These are phyloP conservation scores for Malassezia japonica DNA, from an alignment of 1,284 basidiomycete genomes.

Conservation along the genomic window DNA sequence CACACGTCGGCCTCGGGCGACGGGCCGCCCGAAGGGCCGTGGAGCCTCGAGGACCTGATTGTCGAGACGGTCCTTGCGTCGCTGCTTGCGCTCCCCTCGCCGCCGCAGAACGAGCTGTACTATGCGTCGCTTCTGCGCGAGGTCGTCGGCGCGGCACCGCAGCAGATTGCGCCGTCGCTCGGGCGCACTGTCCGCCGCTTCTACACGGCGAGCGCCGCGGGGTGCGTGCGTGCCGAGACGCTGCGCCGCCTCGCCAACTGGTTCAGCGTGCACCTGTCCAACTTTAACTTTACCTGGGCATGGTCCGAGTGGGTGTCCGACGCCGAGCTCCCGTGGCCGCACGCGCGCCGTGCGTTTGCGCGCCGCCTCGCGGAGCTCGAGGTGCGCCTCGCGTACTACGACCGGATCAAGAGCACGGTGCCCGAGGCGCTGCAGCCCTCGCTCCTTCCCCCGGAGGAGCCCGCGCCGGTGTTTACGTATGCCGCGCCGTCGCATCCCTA, in stretches of 20 bases:
- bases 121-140: constrained; percentile 83
- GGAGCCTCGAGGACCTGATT: constrained; percentile 39
- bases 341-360: constrained; percentile 79
- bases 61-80: constrained; percentile 62
- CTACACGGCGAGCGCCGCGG: constrained; percentile 52
- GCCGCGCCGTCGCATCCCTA: constrained; percentile 53
- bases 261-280: constrained; percentile 92
- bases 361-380: constrained; percentile 81
- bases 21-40: constrained; percentile 20
- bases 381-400: constrained; percentile 82
- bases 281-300: constrained; percentile 98
- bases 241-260: constrained; percentile 76
- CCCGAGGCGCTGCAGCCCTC: constrained; percentile 63
- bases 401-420: constrained; percentile 79
- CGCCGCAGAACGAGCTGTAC: constrained; percentile 66
- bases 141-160: constrained; percentile 80
- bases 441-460: constrained; percentile 64
- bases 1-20: constrained; percentile 31
- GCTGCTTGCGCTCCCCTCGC: constrained; percentile 66
- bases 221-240: constrained; percentile 66
- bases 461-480: constrained; percentile 73
- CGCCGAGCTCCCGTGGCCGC: constrained; percentile 58
- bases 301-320: constrained; percentile 99
- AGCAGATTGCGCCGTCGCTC: constrained; percentile 85
- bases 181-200: constrained; percentile 85